Evolutionary conservation across 2,329 filamentous ascomycete species (phyloP), one percentile per base, ranked within the genome.

Genomic region (Periconia sp.): DNA sequence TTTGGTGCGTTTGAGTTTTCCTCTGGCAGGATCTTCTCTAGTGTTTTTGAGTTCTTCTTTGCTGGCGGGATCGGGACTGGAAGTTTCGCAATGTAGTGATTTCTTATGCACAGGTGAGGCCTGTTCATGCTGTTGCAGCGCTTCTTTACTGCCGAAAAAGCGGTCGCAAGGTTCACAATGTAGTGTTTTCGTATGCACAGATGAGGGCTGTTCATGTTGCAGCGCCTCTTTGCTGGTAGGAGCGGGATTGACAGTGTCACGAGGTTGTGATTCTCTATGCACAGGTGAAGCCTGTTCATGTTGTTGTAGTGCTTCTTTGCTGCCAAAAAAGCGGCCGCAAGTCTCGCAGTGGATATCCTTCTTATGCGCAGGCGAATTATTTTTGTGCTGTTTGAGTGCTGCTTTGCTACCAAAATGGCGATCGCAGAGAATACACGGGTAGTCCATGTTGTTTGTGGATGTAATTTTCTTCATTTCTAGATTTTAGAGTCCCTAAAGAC

Each of bases 111-210:
- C n/a, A n/a, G n/a, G n/a, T n/a, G n/a, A n/a, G 47, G 43, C 19
- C 20, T 35, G 47, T 6, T 30, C 17, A 35, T 52, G 50, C 50
- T 52, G 50, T 30, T 6, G 5, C 27, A 41, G 44, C 47, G 50
- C 50, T 44, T 30, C 41, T 30, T 30, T 44, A 23, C 33, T 52
- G 31, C 45, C 33, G 44, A 47, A 52, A 42, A 42, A 33, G 40
- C 50, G 50, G 20, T 52, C 50, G 35, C 50, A 52, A 41, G 50
- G 41, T 47, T 43, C 47, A 52, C 44, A 52, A 33, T 52, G 43
- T 19, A 52, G 47, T n/a, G n/a, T n/a, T n/a, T n/a, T n/a, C 31
- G 3, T 42, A 18, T 52, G 50, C 50, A 44, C 44, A 37, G 45
- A 35, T 52, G 50, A 47, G 44, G 47, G 43, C 47, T 44, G 50